Base-by-base conservation (phyloP, 2,329 filamentous ascomycete species). In the Pseudogymnoascus sp. region DNA sequence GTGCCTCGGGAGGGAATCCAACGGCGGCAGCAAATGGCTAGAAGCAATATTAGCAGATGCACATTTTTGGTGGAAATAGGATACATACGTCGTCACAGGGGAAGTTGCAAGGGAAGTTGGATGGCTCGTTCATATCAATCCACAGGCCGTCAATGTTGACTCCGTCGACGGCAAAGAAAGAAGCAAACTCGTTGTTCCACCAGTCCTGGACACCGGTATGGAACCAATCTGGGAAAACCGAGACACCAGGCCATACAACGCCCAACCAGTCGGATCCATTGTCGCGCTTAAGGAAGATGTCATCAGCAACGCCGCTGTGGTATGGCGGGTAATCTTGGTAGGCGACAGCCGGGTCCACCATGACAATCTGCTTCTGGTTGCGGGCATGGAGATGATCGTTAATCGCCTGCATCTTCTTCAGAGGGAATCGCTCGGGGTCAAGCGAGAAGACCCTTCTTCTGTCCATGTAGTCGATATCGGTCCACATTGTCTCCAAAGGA, bases 151-250 rank as follows among this genome's bases (percentile, higher is more conserved):
- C 90, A 59, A 93, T 87, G 67, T 92, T 84, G 14, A 93, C 79
- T 31, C 89, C 90, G 1, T 75, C 79, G 0, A 81, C 74, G 65
- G 80, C 74, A 75, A 92, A 92, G 76, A 90, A 90, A 1, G 70
- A 73, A 0, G 71, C 73, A 68, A 93, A 87, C 70, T 92, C 82
- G 4, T 79, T 78, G 66, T 84, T 85, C 90, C 90, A 93, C 73
- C 85, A 94, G 1, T 75, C 70, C 59, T 85, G 80, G 1, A 84
- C 83, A 61, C 84, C 84, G 6, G 81, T 79, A 16, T 85, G 77
- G 70, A 92, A 91, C 89, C 89, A 93, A 72, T 93, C 90, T 0
- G 88, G 88, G 74, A 86, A 91, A 10, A 82, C 87, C 0, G 86
- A 83, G 12, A 85, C 81, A 53, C 90, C 90, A 5, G 90, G 87